A percentile compares a stretch with the other conserved stretches of the same genome.
Conservation (phyloP, 2,329 filamentous ascomycete species). For the Macrophomina pseudophaseolina region DNA sequence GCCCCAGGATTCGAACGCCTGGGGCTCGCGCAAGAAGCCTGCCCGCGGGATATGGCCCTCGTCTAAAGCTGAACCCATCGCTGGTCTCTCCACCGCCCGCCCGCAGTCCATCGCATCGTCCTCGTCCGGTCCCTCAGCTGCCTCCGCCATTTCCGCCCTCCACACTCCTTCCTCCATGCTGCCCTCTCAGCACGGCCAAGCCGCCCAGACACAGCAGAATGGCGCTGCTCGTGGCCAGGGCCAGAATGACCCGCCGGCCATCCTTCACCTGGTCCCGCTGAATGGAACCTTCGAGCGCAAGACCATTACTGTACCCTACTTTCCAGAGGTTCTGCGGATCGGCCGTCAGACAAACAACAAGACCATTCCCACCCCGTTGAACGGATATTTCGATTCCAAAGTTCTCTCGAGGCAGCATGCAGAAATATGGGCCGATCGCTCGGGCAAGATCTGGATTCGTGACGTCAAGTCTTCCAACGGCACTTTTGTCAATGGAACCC, state of each 20-base stretch:
- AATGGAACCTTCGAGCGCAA: conserved; percentile 98
- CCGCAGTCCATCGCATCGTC: conserved; percentile 65
- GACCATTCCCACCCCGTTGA: conserved; percentile 85
- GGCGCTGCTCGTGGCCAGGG: conserved; percentile 53
- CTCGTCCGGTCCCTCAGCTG: conserved; percentile 62
- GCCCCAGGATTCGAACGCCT: conserved; percentile 32
- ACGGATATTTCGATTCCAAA: conserved; percentile 98
- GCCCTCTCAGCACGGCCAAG: conserved; percentile 71
- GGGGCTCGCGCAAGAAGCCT: conserved; percentile 57
- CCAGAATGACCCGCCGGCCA: conserved; percentile 67
- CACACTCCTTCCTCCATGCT: conserved; percentile 67
- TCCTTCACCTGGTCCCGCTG: conserved; percentile 84
- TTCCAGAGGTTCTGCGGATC: conserved; percentile 91
- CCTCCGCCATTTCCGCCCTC: conserved; percentile 67
- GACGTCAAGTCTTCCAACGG: conserved; percentile 99
- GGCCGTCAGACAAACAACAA: conserved; percentile 97
- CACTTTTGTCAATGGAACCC: conserved; percentile 93
- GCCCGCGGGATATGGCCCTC: conserved; percentile 66
- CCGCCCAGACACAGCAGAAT: conserved; percentile 65
- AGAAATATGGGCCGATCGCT: conserved; percentile 87
- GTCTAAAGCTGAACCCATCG: conserved; percentile 68
- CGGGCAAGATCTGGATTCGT: conserved; percentile 90
- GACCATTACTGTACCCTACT: conserved; percentile 90
- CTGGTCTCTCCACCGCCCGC: conserved; percentile 65
- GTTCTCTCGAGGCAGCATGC: conserved; percentile 95